These are phyloP conservation scores for Mediolabrus comicus DNA, from an alignment of 108 stramenopile species.

Conservation along the genomic window DNA sequence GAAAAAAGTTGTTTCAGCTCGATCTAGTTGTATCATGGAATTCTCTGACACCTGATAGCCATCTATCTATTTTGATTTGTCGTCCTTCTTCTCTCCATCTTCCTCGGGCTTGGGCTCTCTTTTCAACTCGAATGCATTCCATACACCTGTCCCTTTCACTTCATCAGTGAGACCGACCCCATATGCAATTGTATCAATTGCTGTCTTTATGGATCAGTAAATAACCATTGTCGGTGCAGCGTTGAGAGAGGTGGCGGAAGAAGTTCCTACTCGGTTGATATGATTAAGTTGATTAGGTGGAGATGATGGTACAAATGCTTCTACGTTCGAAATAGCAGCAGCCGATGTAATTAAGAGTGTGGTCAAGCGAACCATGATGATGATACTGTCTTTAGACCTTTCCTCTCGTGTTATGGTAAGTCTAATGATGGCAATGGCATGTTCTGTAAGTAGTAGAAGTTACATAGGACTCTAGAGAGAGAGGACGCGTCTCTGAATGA, in stretches of 20 bases:
- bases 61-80: conserved; percentile 19
- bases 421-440: no score
- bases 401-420: no score
- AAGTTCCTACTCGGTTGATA: conserved; percentile 1
- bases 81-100: conserved; percentile 20
- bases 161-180: conserved; percentile 71
- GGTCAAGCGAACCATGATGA: neutral
- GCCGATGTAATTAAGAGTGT: neutral
- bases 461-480: no score
- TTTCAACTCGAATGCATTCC: conserved; percentile 56
- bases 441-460: no score
- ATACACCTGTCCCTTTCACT: conserved; percentile 82
- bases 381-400: no score
- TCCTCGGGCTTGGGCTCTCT: conserved; percentile 55
- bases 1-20: neutral
- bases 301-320: neutral
- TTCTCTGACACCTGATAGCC: neutral
- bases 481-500: no score
- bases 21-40: neutral
- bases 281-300: neutral
- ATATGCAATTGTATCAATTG: conserved; percentile 75
- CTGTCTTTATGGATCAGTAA: conserved; percentile 89
- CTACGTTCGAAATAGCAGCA: neutral
- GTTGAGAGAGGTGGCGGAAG: conserved; percentile 35
- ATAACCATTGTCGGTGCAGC: conserved; percentile 80